Evolutionary conservation across 2,329 filamentous ascomycete genomes (phyloP), one percentile per base, ranked within the genome.

Genomic region (Daldinia sp.): DNA sequence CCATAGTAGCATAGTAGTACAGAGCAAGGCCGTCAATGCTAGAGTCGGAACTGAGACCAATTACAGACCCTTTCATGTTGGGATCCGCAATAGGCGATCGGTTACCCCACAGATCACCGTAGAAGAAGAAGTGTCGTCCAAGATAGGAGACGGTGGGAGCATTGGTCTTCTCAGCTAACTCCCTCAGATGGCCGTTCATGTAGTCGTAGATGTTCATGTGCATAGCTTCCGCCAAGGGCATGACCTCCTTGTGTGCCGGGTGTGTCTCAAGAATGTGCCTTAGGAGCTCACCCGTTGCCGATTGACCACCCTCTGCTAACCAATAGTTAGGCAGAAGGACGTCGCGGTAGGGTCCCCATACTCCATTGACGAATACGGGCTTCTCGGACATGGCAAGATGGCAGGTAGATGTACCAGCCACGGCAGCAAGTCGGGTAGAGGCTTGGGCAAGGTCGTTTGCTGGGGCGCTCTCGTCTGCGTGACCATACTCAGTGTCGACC

Each of bases 301-400:
- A 97, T 78, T 99, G 95, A 10, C 95, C 95, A 68, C 95, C 95
- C 77, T 99, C 95, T 13, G 95, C 93, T 86, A 99, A 92, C 95
- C 95, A 99, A 80, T 90, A 96, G 61, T 89, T 89, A 0, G 95
- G 94, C 17, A 98, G 86, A 39, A 99, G 85, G 4, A 97, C 95
- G 74, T 99, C 95, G 61, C 93, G 86, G 81, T 99, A 99, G 0
- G 95, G 95, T 0, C 95, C 95, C 95, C 95, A 99, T 21, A 99
- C 94, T 32, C 95, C 95, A 52, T 92, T 87, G 10, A 97, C 95
- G 74, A 99, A 99, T 23, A 98, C 91, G 0, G 95, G 91, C 34
- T 96, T 87, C 68, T 90, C 90, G 6, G 94, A 97, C 91, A 99
- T 96, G 77, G 94, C 95, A 57, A 99, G 82, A 78, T 99, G 95